These are phyloP conservation scores for Penstemon newberryi DNA, from an alignment of 257 asterid species.

Conservation along the genomic window DNA sequence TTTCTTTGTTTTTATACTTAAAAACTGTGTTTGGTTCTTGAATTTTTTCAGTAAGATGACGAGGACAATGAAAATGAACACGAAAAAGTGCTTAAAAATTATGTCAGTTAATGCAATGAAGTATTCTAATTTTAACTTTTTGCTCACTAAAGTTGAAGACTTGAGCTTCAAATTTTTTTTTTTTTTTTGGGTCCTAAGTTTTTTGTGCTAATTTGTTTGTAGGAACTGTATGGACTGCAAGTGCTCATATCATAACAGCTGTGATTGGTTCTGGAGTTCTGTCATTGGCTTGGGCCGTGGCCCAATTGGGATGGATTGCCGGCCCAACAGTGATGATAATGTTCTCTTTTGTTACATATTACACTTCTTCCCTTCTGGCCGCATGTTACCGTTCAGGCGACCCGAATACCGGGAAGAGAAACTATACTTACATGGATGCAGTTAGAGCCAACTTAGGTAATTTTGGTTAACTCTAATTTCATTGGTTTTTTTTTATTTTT, in stretches of 20 bases:
- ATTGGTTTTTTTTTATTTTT: slow-evolving; percentile 1
- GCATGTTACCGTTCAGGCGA: slow-evolving; percentile 50
- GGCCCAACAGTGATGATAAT: slow-evolving; percentile 46
- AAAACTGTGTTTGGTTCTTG: too few species aligned
- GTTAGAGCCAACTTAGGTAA: slow-evolving; percentile 44
- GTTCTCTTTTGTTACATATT: slow-evolving; percentile 50
- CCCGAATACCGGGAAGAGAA: slow-evolving; percentile 45
- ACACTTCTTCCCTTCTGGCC: slow-evolving; percentile 48
- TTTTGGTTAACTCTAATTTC: neutral
- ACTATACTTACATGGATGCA: slow-evolving; percentile 56
- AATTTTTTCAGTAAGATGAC: too few species aligned
- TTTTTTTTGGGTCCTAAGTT: neutral
- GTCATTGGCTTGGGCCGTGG: slow-evolving; percentile 51
- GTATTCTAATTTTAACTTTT: too few species aligned
- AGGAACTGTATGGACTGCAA: slow-evolving; percentile 54
- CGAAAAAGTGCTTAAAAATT: too few species aligned
- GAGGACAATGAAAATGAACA: neutral
- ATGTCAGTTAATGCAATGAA: too few species aligned
- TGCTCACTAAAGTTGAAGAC: too few species aligned
- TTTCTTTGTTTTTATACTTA: neutral
- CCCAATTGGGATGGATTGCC: slow-evolving; percentile 55
- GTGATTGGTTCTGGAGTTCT: slow-evolving; percentile 53
- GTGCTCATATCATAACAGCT: slow-evolving; percentile 57
- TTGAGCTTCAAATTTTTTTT: neutral
- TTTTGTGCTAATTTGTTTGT: neutral